A percentile compares a stretch with the other conserved stretches of the same genome.
Evolutionary conservation across 768 basidiomycete species (phyloP).

Genomic region (Lactarius quietus): DNA sequence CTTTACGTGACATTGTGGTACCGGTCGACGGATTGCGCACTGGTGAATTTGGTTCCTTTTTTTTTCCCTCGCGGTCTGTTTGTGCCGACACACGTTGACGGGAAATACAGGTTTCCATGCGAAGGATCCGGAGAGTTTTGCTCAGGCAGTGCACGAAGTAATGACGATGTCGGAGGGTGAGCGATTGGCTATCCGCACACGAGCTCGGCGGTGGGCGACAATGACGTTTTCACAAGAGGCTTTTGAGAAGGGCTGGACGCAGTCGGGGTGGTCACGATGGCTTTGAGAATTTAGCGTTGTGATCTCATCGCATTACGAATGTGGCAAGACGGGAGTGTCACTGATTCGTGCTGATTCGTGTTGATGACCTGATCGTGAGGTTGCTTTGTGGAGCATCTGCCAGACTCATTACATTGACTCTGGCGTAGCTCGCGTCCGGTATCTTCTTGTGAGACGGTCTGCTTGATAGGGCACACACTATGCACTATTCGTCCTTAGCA

Average conservation of each 20-base stretch:
- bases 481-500: background rate
- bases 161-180: constrained; percentile 53
- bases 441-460: background rate
- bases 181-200: constrained; percentile 56
- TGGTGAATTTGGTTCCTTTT: constrained; percentile 38
- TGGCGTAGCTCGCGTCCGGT: background rate
- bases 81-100: background rate
- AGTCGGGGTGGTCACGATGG: constrained; percentile 52
- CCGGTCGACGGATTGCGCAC: constrained; percentile 69
- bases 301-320: background rate
- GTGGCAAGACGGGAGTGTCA: background rate
- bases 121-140: constrained; percentile 57
- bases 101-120: constrained; percentile 70
- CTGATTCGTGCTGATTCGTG: background rate
- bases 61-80: background rate
- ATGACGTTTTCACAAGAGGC: constrained; percentile 71
- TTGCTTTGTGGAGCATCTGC: background rate
- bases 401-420: background rate
- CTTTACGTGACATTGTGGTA: constrained; percentile 85
- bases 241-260: constrained; percentile 75
- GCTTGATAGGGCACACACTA: background rate
- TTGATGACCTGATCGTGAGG: background rate
- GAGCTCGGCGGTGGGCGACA: constrained; percentile 69
- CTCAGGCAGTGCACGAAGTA: constrained; percentile 59
- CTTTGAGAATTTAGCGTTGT: constrained; percentile 15